phyloP scores from a whole-genome alignment of 225 moss, liverwort and hornwort species.

The Anthoceros angustus region DNA sequence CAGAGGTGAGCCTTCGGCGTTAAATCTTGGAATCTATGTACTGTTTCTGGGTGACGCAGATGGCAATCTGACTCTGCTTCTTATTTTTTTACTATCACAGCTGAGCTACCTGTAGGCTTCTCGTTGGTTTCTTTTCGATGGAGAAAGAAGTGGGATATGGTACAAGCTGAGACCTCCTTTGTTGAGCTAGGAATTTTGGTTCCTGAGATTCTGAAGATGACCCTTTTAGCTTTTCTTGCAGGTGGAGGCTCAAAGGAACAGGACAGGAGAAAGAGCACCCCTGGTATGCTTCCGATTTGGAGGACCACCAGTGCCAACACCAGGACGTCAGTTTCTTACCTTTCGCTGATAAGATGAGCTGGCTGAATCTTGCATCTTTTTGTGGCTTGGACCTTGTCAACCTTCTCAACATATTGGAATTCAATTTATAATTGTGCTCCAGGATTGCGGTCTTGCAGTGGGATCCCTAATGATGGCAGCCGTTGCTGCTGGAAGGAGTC shows the following conservation, averaged over 20 bases:
- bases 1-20: constrained; percentile 15
- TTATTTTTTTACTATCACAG: constrained; percentile 13
- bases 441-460: constrained; percentile 14
- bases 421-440: not conserved
- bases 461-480: constrained; percentile 37
- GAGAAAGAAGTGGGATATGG: constrained; percentile 42
- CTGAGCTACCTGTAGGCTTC: constrained; percentile 42
- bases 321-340: constrained; percentile 19
- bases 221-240: not conserved
- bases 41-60: too few relatives aligned
- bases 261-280: constrained; percentile 15
- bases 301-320: constrained; percentile 35
- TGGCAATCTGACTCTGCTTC: not conserved
- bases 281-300: constrained; percentile 44
- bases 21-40: not conserved
- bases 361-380: not conserved
- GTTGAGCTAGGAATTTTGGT: not conserved
- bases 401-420: not conserved
- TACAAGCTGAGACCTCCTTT: constrained; percentile 9
- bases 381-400: not conserved
- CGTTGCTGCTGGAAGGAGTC: constrained; percentile 21
- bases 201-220: not conserved
- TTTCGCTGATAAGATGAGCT: not conserved
- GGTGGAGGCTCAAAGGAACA: constrained; percentile 22
- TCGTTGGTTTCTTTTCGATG: constrained; percentile 21